phyloP scores from a whole-genome alignment of 768 basidiomycete species.

The Daedalea quercina region DNA sequence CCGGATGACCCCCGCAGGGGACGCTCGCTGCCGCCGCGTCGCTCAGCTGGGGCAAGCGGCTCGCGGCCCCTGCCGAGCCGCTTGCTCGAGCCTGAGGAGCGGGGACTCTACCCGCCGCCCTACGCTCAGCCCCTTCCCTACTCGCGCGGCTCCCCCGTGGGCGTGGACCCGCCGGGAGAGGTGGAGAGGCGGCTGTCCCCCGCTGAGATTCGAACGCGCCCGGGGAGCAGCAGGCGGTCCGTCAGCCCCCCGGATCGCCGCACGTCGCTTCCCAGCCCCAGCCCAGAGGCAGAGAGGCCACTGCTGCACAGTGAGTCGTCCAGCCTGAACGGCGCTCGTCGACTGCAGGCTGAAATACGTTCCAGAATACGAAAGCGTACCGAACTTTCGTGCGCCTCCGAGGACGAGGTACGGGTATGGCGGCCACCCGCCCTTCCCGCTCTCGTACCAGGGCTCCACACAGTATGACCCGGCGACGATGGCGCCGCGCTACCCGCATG shows the following conservation, averaged over 20 bases:
- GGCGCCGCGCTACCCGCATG: background rate
- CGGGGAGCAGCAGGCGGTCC: background rate
- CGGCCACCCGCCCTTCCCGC: background rate
- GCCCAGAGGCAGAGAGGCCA: background rate
- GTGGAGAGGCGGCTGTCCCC: background rate
- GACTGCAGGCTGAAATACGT: background rate
- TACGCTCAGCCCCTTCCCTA: background rate
- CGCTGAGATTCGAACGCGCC: background rate
- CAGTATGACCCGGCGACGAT: background rate
- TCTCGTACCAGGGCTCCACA: background rate
- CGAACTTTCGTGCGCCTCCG: background rate
- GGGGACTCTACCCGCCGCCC: background rate
- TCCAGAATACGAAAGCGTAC: background rate
- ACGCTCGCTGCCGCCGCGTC: background rate
- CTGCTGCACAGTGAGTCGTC: background rate
- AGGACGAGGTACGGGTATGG: background rate
- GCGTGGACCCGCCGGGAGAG: background rate
- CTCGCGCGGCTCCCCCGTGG: background rate
- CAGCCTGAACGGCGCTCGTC: background rate
- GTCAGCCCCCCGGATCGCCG: background rate
- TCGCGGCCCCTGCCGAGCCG: background rate
- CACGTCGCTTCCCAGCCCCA: background rate
- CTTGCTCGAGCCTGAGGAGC: background rate
- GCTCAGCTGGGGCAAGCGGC: background rate
- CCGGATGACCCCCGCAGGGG: background rate